These are phyloP conservation scores for Emmonsia crescens DNA, from an alignment of 2,329 filamentous ascomycete species.

Conservation along the genomic window DNA sequence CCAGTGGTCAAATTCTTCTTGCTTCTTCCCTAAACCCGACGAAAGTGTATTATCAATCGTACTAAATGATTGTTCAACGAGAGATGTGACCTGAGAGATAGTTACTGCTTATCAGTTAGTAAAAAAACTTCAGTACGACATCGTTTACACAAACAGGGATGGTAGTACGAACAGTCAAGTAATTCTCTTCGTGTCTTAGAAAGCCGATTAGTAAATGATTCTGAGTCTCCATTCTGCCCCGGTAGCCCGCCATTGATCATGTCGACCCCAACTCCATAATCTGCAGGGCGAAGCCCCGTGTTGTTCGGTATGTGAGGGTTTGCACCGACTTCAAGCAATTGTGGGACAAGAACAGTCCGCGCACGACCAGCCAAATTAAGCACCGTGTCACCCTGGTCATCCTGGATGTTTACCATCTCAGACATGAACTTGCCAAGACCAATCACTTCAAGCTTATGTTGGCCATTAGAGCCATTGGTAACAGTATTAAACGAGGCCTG, in stretches of 20 bases:
- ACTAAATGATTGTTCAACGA: constrained; percentile 71
- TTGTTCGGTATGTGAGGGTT: constrained; percentile 87
- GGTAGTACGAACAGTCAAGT: constrained; percentile 28
- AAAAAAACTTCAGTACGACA: constrained; percentile 9
- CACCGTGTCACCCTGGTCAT: constrained; percentile 89
- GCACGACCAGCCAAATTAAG: constrained; percentile 89
- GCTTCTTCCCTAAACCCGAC: constrained; percentile 69
- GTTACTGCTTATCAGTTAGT: constrained; percentile 30
- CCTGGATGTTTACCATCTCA: constrained; percentile 91
- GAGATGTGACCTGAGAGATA: constrained; percentile 36
- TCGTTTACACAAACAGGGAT: not conserved
- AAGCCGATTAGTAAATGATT: constrained; percentile 34
- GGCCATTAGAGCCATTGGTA: constrained; percentile 17
- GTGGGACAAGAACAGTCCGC: constrained; percentile 94
- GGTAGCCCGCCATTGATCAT: constrained; percentile 37
- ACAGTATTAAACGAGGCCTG: constrained; percentile 23
- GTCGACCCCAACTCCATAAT: constrained; percentile 82
- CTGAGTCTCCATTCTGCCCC: constrained; percentile 36
- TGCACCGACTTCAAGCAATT: constrained; percentile 86
- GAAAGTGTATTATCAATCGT: constrained; percentile 72
- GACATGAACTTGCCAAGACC: constrained; percentile 88
- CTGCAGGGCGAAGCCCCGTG: constrained; percentile 76
- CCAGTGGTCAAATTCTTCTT: constrained; percentile 69
- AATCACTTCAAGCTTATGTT: constrained; percentile 51
- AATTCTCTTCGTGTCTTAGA: constrained; percentile 37